phyloP scores from a whole-genome alignment of 192 early-diverging fungal species.

The Entomortierella lignicola region DNA sequence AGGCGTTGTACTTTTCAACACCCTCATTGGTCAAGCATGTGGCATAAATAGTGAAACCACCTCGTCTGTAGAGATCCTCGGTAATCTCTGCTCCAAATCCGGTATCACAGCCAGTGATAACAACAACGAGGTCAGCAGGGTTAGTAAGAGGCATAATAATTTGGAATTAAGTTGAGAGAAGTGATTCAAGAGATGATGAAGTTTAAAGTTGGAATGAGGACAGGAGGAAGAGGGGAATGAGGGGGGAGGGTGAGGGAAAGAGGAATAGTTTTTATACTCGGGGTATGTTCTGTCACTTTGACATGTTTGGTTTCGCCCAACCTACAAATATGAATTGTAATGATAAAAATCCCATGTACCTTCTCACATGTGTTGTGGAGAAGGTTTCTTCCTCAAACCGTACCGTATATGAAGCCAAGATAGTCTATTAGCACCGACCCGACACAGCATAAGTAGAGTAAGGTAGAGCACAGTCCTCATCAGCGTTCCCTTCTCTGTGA shows the following conservation, averaged over 20 bases:
- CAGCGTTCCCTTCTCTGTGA: too few relatives aligned
- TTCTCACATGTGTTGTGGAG: background rate
- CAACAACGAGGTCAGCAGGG: conserved; percentile 30
- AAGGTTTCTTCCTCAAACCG: too few relatives aligned
- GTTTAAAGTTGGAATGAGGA: background rate
- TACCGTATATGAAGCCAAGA: too few relatives aligned
- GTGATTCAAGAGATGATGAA: too few relatives aligned
- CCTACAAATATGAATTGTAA: too few relatives aligned
- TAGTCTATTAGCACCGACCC: too few relatives aligned
- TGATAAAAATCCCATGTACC: too few relatives aligned
- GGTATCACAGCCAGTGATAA: conserved; percentile 50
- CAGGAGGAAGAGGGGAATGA: background rate
- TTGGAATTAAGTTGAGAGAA: too few relatives aligned
- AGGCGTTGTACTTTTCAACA: conserved; percentile 30
- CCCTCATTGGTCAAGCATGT: conserved; percentile 43
- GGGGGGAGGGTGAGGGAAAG: background rate
- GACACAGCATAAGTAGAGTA: too few relatives aligned
- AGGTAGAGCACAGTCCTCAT: too few relatives aligned
- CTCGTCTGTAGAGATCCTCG: conserved; percentile 37
- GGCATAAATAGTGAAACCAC: conserved; percentile 47
- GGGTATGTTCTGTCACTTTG: background rate
- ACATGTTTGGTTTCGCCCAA: background rate
- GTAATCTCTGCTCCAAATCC: conserved; percentile 49
- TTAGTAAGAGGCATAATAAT: conserved; percentile 30
- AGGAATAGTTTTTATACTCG: background rate